Evolutionary conservation across 1,284 basidiomycete genomes (phyloP).

Genomic region (Naganishia sp.): DNA sequence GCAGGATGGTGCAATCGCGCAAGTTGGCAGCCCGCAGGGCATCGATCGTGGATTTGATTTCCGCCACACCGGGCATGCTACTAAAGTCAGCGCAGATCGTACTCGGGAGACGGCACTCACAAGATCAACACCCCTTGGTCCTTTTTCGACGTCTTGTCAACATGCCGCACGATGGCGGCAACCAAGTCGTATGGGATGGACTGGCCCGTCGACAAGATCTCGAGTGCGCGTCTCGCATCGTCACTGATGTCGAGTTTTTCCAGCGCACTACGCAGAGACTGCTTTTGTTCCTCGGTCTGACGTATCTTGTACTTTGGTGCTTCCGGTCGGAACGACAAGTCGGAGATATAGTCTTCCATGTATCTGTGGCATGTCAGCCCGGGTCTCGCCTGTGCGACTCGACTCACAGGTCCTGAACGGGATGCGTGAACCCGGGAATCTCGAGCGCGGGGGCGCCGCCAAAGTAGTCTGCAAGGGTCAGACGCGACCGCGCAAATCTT

Average conservation of each 20-base stretch:
- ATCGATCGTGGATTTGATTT: slow-evolving; percentile 79
- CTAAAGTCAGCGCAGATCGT: not conserved
- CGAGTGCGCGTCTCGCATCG: slow-evolving; percentile 61
- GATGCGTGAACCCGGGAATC: slow-evolving; percentile 81
- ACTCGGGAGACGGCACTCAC: slow-evolving; percentile 10
- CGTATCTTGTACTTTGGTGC: slow-evolving; percentile 52
- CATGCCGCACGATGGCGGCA: slow-evolving; percentile 66
- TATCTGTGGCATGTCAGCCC: slow-evolving; percentile 59
- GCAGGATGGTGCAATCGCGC: slow-evolving; percentile 65
- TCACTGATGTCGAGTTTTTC: slow-evolving; percentile 62
- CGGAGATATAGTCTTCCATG: slow-evolving; percentile 73
- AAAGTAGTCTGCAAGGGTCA: slow-evolving; percentile 63
- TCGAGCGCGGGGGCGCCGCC: slow-evolving; percentile 73
- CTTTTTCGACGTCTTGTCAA: slow-evolving; percentile 55
- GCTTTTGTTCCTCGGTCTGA: slow-evolving; percentile 60
- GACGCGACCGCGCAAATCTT: slow-evolving; percentile 41
- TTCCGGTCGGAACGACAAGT: slow-evolving; percentile 57
- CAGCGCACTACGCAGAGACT: slow-evolving; percentile 59
- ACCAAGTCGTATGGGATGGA: slow-evolving; percentile 79
- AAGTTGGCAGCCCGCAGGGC: slow-evolving; percentile 59
- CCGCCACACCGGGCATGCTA: slow-evolving; percentile 76
- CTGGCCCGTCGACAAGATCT: slow-evolving; percentile 64
- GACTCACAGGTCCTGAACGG: slow-evolving; percentile 70
- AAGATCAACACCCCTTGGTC: slow-evolving; percentile 79
- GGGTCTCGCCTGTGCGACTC: not conserved